Evolutionary conservation across 2,329 filamentous ascomycete genomes (phyloP).

Genomic region (Leptographium flavum): DNA sequence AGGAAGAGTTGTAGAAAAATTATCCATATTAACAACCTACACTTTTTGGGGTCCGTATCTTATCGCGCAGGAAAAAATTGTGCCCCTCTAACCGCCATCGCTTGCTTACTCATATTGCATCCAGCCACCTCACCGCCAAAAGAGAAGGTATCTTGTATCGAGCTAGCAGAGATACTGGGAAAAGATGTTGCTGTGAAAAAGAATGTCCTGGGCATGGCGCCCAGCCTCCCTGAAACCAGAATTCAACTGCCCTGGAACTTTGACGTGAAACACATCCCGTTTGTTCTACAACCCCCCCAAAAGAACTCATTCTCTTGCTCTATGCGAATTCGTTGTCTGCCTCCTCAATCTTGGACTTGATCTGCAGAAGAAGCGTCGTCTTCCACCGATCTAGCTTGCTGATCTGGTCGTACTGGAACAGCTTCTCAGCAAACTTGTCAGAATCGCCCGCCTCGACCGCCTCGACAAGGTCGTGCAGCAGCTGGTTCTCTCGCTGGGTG

Average conservation of each 20-base stretch:
- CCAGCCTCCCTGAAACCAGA: no score
- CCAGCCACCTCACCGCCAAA: no score
- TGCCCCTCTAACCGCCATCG: not conserved
- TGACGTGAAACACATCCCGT: no score
- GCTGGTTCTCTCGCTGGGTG: constrained; percentile 64
- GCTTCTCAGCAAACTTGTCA: constrained; percentile 71
- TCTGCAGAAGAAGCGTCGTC: constrained; percentile 65
- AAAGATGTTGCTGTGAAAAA: no score
- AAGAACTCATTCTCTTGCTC: not conserved
- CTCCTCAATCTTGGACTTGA: constrained; percentile 71
- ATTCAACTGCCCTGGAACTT: no score
- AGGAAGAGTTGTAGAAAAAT: not conserved
- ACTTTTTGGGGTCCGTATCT: constrained; percentile 7
- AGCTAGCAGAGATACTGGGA: no score
- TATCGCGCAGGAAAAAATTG: constrained; percentile 7
- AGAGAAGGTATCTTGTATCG: no score
- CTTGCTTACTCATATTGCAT: no score
- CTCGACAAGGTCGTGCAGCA: constrained; percentile 63
- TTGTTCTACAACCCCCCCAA: not conserved
- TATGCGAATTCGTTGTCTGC: constrained; percentile 23
- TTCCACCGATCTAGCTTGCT: constrained; percentile 97
- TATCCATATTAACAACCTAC: not conserved
- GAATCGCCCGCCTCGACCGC: constrained; percentile 66
- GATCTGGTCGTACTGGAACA: constrained; percentile 83
- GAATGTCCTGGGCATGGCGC: no score